Evolutionary conservation across 2,329 filamentous ascomycete species (phyloP).

Genomic region (Monilinia aucupariae): DNA sequence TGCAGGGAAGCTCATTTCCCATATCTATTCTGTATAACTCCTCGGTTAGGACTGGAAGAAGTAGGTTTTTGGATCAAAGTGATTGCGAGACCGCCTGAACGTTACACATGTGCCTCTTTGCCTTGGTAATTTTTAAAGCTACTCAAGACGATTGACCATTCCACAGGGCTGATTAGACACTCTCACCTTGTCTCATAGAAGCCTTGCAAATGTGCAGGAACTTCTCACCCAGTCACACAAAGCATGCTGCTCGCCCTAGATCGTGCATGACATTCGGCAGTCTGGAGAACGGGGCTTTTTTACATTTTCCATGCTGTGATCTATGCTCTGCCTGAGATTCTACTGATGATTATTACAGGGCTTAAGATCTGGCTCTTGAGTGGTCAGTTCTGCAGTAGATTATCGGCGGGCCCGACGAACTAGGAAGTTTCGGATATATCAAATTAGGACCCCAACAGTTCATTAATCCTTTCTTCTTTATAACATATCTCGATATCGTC

Average conservation of each 20-base stretch:
- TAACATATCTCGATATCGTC: slow-evolving; percentile 2
- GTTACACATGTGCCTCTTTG: background rate
- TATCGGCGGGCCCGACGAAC: slow-evolving; percentile 25
- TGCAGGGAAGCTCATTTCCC: background rate
- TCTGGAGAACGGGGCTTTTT: slow-evolving; percentile 10
- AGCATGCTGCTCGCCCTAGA: slow-evolving; percentile 4
- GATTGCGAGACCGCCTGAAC: background rate
- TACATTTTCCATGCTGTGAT: slow-evolving; percentile 11
- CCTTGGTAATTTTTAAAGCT: slow-evolving; percentile 6
- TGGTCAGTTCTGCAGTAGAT: slow-evolving; percentile 16
- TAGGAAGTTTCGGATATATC: slow-evolving; percentile 18
- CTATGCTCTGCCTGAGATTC: slow-evolving; percentile 13
- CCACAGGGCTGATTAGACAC: slow-evolving; percentile 13
- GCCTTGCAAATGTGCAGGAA: slow-evolving; percentile 10
- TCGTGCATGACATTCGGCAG: slow-evolving; percentile 15
- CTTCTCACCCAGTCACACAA: slow-evolving; percentile 11
- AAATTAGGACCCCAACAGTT: slow-evolving; percentile 16
- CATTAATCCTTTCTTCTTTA: slow-evolving; percentile 11
- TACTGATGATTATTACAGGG: slow-evolving; percentile 15
- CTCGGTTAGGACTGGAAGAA: background rate
- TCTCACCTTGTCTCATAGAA: background rate
- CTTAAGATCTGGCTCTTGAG: slow-evolving; percentile 9
- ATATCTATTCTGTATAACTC: background rate
- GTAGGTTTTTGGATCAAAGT: background rate
- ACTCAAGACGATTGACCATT: background rate